Base-by-base conservation (phyloP, 352 stramenopile genomes). In the Pythium rhizo-oryzae region DNA sequence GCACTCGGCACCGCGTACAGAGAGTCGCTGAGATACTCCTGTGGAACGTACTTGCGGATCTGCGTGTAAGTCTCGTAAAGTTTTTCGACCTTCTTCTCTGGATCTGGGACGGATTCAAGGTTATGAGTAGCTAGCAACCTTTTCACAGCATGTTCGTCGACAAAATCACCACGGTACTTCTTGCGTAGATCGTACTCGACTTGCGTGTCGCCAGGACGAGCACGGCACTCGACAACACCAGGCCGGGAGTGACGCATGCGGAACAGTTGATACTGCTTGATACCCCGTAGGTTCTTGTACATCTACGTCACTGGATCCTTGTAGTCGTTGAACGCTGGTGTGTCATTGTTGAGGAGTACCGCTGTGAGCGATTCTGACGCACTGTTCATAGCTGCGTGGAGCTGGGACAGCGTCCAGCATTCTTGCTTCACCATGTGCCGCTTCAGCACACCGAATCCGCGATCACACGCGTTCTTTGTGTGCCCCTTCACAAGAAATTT, bases 401-500 rank as follows among this genome's bases (percentile, higher is more conserved):
- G 25, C 23, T 56, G 50, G 50, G 7, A 4, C 4, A 56, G 7
- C 50, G 50, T 56, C 50, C 50, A 56, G 23, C 50, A 56, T 6
- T 28, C 19, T 56, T 56, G 21, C 25, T 56, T 56, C 23, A 56
- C 8, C 65, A 25, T n/a, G n/a, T n/a, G n/a, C n/a, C n/a, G n/a
- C n/a, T n/a, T n/a, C n/a, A n/a, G n/a, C n/a, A n/a, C n/a, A n/a
- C n/a, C n/a, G n/a, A n/a, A n/a, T n/a, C n/a, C n/a, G n/a, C n/a
- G n/a, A n/a, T n/a, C n/a, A n/a, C n/a, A n/a, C n/a, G n/a, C n/a
- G n/a, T n/a, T n/a, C n/a, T n/a, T n/a, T n/a, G n/a, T n/a, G n/a
- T n/a, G n/a, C n/a, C 37, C 65, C 1, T 35, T 25, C 1, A 71
- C 49, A 39, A 71, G 52, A 59, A 66, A 65, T 8, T 71, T 65